Evolutionary conservation across 352 stramenopile genomes (phyloP), one percentile per base, ranked within the genome.

Genomic region (Globisporangium ultimum): DNA sequence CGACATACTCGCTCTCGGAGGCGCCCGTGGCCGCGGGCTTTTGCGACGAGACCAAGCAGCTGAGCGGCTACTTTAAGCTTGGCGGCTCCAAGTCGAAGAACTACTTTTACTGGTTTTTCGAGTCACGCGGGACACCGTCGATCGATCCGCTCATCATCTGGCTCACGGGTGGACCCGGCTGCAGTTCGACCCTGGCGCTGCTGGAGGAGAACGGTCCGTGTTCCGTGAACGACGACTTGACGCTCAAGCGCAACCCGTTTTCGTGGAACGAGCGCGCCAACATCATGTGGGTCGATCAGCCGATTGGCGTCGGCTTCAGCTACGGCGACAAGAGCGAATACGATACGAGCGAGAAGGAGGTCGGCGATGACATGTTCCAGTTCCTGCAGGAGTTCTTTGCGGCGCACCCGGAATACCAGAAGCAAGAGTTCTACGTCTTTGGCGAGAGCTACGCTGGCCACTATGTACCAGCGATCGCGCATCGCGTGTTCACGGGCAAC

Each of bases 61-160:
- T 91, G 41, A 89, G 79, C 54, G 87, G 87, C 36, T 95, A 93
- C 76, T 93, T 95, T 61, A 85, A 91, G 58, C 88, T 95, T 65
- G 61, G 74, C 18, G 78, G 80, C 22, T 88, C 76, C 62, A 82
- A 88, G 70, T 84, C 71, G 46, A 98, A 98, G 74, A 89, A 98
- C 69, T 96, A 98, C 64, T 99, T 99, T 62, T 98, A 97, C 75
- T 98, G 94, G 91, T 97, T 98, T 72, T 98, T 98, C 64, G 94
- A 98, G 73, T 95, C 86, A 24, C 83, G 88, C 42, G 74, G 79
- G 8, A 61, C 74, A 48, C 89, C 93, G 0, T 62, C 68, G n/a
- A 95, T 60, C 12, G 95, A 97, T 64, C 97, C 97, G 0, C 67
- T 99, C 38, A 78, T 99, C 47, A 84, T 99, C 17, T 99, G 97